Conservation (phyloP, 768 basidiomycete genomes). For the Mycena maculata region DNA sequence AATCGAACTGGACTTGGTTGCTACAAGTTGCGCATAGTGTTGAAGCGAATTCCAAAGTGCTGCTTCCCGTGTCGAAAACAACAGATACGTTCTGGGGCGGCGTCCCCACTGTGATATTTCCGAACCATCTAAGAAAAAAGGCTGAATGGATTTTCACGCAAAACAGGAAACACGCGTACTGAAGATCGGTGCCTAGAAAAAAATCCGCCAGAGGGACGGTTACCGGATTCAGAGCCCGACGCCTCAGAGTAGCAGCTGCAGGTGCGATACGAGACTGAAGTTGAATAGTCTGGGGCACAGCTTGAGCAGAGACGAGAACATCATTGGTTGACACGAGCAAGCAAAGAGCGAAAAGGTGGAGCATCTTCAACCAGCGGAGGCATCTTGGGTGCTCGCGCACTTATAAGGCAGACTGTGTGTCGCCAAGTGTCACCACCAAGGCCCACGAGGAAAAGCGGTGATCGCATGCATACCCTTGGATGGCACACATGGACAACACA, state of each 20-base stretch:
- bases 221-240: conserved; percentile 51
- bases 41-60: conserved; percentile 25
- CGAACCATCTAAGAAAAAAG: conserved; percentile 58
- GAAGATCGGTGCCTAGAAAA: conserved; percentile 68
- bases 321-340: conserved; percentile 6
- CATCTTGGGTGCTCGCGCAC: not conserved
- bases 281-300: conserved; percentile 24
- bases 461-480: conserved; percentile 2
- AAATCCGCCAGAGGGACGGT: conserved; percentile 61
- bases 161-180: conserved; percentile 49
- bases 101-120: conserved; percentile 64
- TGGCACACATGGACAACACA: conserved; percentile 9
- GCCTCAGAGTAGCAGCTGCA: conserved; percentile 37
- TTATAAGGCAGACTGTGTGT: not conserved
- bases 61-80: conserved; percentile 69
- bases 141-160: conserved; percentile 6
- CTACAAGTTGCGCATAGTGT: conserved; percentile 60
- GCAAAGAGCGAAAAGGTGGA: conserved; percentile 20
- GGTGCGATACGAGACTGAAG: conserved; percentile 32
- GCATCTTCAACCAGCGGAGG: conserved; percentile 13
- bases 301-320: conserved; percentile 19
- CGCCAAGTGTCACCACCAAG: not conserved
- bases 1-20: conserved; percentile 60
- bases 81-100: conserved; percentile 63
- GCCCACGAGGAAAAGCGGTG: conserved; percentile 4